These are phyloP conservation scores for Ascoidea rubescens DNA, from an alignment of 805 yeast genomes.

Conservation along the genomic window DNA sequence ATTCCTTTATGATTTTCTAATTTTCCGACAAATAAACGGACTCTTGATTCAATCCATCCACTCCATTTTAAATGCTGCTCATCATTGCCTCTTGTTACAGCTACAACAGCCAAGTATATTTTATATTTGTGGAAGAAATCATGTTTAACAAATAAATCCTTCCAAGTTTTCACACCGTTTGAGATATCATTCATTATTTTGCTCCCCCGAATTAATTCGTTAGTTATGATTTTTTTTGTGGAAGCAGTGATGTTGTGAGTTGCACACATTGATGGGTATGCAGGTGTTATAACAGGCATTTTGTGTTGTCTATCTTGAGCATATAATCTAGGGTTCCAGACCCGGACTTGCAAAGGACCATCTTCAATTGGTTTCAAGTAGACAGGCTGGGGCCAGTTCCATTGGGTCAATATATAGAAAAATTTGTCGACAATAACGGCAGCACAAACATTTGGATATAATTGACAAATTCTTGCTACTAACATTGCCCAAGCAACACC, in stretches of 20 bases:
- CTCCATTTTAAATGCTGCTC: constrained; percentile 88
- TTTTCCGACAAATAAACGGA: constrained; percentile 71
- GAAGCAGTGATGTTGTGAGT: constrained; percentile 90
- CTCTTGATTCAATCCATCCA: constrained; percentile 83
- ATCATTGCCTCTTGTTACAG: constrained; percentile 54
- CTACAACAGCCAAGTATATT: constrained; percentile 72
- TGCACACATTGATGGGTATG: constrained; percentile 98
- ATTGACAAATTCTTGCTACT: constrained; percentile 94
- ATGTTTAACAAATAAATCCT: constrained; percentile 63
- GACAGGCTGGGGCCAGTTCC: constrained; percentile 99
- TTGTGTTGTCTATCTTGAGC: constrained; percentile 80
- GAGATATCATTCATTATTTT: constrained; percentile 56
- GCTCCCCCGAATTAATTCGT: constrained; percentile 70
- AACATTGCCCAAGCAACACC: constrained; percentile 99
- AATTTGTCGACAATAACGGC: constrained; percentile 85
- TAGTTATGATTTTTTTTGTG: constrained; percentile 67
- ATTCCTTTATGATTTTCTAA: constrained; percentile 69
- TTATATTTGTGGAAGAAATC: constrained; percentile 74
- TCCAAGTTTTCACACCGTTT: constrained; percentile 55
- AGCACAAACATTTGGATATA: constrained; percentile 92
- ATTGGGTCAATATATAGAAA: constrained; percentile 70
- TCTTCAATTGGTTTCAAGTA: constrained; percentile 86
- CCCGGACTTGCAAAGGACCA: constrained; percentile 90
- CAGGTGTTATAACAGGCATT: constrained; percentile 98
- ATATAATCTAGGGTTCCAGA: constrained; percentile 91